These are phyloP conservation scores for Cyberlindnera amylophila DNA, from an alignment of 805 yeast species.

Conservation along the genomic window DNA sequence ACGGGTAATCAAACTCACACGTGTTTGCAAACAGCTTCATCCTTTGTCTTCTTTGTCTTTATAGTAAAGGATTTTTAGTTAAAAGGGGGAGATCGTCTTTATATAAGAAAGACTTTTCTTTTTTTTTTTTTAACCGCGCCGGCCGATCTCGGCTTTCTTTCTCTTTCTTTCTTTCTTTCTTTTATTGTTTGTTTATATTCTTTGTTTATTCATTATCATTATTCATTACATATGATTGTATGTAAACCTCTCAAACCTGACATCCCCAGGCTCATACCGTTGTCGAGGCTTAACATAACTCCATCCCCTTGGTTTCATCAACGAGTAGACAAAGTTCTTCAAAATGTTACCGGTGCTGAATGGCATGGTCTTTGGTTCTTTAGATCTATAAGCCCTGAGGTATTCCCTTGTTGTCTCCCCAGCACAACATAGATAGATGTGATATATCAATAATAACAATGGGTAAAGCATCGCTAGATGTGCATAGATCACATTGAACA, in stretches of 20 bases:
- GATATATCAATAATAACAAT: conserved; percentile 46
- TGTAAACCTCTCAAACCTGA: conserved; percentile 32
- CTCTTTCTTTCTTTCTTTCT: too few relatives aligned
- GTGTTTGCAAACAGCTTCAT: conserved; percentile 79
- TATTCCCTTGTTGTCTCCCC: conserved; percentile 75
- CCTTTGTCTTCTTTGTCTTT: background rate
- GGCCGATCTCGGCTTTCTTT: too few relatives aligned
- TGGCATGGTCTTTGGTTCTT: conserved; percentile 32
- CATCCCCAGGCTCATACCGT: conserved; percentile 34
- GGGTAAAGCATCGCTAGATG: conserved; percentile 53
- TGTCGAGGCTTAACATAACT: conserved; percentile 32
- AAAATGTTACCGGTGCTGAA: conserved; percentile 32
- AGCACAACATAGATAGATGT: conserved; percentile 48
- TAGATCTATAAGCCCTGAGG: conserved; percentile 43
- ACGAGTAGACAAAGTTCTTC: conserved; percentile 32
- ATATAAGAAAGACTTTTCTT: too few relatives aligned
- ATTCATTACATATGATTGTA: conserved; percentile 1
- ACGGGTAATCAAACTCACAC: conserved; percentile 74
- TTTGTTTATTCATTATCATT: too few relatives aligned
- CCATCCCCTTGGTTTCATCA: conserved; percentile 38
- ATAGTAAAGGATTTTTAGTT: background rate
- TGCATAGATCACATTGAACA: conserved; percentile 52
- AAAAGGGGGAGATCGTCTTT: background rate
- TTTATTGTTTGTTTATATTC: too few relatives aligned
- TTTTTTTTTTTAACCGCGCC: too few relatives aligned